Percentiles rank a stretch among this genome's conserved stretches.
phyloP scores from a whole-genome alignment of 208 protist species.

The Acanthamoeba royreba region DNA sequence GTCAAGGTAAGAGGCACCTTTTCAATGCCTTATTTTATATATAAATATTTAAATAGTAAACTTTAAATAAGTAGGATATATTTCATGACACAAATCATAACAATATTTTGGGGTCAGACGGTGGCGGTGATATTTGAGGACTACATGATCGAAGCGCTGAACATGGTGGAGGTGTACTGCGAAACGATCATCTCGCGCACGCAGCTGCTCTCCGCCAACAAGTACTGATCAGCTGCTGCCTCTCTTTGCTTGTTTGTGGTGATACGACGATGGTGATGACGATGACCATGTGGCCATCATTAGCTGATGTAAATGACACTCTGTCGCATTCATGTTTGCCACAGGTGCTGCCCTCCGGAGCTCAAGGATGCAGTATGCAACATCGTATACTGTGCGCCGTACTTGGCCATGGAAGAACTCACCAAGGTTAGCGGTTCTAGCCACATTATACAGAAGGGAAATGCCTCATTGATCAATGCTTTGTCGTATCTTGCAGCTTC shows the following conservation, averaged over 20 bases:
- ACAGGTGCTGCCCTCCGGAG: neutral
- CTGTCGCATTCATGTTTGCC: neutral
- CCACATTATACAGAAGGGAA: neutral
- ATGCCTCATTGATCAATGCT: neutral
- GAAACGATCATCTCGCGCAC: conserved; percentile 12
- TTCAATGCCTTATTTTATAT: neutral
- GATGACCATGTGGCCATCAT: neutral
- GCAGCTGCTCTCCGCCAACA: neutral
- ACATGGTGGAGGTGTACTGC: conserved; percentile 19
- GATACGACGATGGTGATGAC: neutral
- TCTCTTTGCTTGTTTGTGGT: neutral
- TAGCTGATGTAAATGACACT: neutral
- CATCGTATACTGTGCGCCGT: conserved; percentile 31
- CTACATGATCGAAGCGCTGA: conserved; percentile 27
- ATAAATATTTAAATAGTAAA: neutral
- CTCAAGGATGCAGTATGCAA: conserved; percentile 19
- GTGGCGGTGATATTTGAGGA: conserved; percentile 18
- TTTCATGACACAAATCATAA: neutral
- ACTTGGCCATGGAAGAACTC: conserved; percentile 20
- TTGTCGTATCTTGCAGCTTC: neutral
- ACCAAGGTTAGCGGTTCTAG: neutral
- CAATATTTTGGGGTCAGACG: neutral
- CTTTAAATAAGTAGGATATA: neutral
- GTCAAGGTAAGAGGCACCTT: neutral
- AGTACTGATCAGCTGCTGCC: neutral